Percentiles rank a stretch among this genome's conserved stretches.
Evolutionary conservation across 2,329 filamentous ascomycete genomes (phyloP).

Genomic region (Fusarium irregulare): DNA sequence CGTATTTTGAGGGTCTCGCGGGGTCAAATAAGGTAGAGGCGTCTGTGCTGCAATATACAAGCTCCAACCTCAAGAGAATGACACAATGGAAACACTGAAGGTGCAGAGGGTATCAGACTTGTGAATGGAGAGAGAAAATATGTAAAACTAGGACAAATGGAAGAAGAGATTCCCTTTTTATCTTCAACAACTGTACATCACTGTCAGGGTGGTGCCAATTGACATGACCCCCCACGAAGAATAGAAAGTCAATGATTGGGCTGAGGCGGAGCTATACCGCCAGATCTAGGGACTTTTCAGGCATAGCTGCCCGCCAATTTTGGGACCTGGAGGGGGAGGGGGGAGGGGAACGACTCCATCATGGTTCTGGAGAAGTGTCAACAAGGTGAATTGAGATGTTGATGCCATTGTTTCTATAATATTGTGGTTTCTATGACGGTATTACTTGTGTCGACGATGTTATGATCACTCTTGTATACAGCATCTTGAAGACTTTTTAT

Average conservation of each 20-base stretch:
- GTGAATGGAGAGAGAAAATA: background rate
- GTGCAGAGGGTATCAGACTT: background rate
- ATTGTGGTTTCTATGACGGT: background rate
- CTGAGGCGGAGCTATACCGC: constrained; percentile 34
- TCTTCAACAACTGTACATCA: constrained; percentile 19
- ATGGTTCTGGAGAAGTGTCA: constrained; percentile 22
- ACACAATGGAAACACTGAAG: background rate
- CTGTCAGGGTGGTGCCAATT: constrained; percentile 37
- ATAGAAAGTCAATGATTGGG: constrained; percentile 40
- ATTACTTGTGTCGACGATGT: background rate
- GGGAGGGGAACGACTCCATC: constrained; percentile 18
- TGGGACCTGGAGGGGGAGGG: constrained; percentile 19
- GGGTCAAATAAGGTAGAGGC: constrained; percentile 28
- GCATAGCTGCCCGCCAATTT: constrained; percentile 33
- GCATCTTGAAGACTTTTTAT: background rate
- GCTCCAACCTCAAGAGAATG: background rate
- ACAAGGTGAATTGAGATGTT: background rate
- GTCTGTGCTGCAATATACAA: background rate
- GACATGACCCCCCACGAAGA: constrained; percentile 36
- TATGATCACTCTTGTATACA: background rate
- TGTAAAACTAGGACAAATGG: constrained; percentile 1
- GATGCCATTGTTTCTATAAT: background rate
- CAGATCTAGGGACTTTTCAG: constrained; percentile 31
- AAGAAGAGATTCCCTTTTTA: constrained; percentile 22
- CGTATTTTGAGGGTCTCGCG: constrained; percentile 24